Percentiles rank a stretch among this genome's conserved stretches.
Evolutionary conservation across 352 stramenopile genomes (phyloP).

Genomic region (Phytophthora capsici): DNA sequence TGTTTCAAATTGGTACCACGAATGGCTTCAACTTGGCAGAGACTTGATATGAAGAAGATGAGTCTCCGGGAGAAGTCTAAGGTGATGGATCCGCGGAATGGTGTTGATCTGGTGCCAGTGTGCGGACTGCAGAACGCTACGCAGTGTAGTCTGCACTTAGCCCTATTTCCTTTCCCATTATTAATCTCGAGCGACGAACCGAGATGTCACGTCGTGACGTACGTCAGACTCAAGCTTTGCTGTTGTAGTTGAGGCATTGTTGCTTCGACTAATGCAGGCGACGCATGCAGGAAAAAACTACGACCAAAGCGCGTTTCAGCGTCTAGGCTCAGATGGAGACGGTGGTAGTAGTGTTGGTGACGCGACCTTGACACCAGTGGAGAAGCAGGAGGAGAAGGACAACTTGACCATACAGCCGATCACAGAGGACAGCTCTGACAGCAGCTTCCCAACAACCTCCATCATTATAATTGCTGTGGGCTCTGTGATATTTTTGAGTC

Average conservation of each 20-base stretch:
- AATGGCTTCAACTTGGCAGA: conserved; percentile 21
- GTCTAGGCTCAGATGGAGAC: background rate
- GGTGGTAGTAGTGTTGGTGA: background rate
- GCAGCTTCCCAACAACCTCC: conserved; percentile 16
- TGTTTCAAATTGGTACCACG: conserved; percentile 1
- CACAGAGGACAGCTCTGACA: conserved; percentile 7
- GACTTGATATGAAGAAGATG: background rate
- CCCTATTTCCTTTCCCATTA: conserved; percentile 22
- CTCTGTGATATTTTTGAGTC: conserved; percentile 11
- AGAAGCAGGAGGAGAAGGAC: conserved; percentile 19
- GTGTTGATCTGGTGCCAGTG: conserved; percentile 23
- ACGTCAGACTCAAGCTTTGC: conserved; percentile 10
- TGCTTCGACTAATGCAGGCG: conserved; percentile 8
- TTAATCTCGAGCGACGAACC: conserved; percentile 10
- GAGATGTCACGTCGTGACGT: conserved; percentile 23
- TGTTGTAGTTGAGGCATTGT: conserved; percentile 13
- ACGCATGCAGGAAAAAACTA: background rate
- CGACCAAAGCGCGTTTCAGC: background rate
- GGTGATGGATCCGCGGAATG: conserved; percentile 21
- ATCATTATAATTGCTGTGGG: conserved; percentile 30
- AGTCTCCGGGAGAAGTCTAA: conserved; percentile 12
- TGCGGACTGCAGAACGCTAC: conserved; percentile 1
- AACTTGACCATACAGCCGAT: conserved; percentile 12
- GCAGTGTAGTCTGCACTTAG: conserved; percentile 2
- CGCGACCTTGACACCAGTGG: conserved; percentile 2